These are phyloP conservation scores for Artemisia tridentata DNA, from an alignment of 129 eudicot species.

Conservation along the genomic window DNA sequence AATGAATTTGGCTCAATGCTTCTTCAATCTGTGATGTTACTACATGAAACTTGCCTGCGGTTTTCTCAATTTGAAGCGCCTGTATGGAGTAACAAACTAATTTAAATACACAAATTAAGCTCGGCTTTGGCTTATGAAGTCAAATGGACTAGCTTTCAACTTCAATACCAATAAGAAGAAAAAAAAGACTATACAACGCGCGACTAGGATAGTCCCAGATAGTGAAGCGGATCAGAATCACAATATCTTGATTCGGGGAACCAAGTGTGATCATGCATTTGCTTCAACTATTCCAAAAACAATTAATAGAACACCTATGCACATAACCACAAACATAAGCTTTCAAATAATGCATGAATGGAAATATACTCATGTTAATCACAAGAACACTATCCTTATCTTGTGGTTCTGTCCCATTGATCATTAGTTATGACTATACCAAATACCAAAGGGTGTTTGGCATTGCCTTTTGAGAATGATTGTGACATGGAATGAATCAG, in stretches of 20 bases:
- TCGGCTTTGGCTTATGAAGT: neutral
- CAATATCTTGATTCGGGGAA: neutral
- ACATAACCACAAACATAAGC: conserved; percentile 19
- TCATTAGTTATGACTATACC: neutral
- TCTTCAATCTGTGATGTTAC: conserved; percentile 77
- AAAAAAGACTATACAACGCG: neutral
- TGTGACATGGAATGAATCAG: no score
- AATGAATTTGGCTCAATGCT: conserved; percentile 67
- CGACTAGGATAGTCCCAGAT: neutral
- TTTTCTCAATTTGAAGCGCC: conserved; percentile 83
- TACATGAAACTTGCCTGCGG: conserved; percentile 50
- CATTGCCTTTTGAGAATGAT: no score
- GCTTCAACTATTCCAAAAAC: conserved; percentile 5
- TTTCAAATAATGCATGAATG: conserved; percentile 4
- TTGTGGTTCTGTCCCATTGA: conserved; percentile 7
- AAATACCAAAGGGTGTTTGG: neutral
- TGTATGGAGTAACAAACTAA: conserved; percentile 28
- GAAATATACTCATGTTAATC: conserved; percentile 10
- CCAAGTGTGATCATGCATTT: neutral
- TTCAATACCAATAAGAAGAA: neutral
- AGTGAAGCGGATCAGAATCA: neutral
- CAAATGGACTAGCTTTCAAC: neutral
- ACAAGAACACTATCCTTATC: conserved; percentile 2
- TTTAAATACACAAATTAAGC: conserved; percentile 12
- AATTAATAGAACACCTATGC: conserved; percentile 7